These are phyloP conservation scores for Maudiozyma turicensis DNA, from an alignment of 805 yeast genomes.

Conservation along the genomic window DNA sequence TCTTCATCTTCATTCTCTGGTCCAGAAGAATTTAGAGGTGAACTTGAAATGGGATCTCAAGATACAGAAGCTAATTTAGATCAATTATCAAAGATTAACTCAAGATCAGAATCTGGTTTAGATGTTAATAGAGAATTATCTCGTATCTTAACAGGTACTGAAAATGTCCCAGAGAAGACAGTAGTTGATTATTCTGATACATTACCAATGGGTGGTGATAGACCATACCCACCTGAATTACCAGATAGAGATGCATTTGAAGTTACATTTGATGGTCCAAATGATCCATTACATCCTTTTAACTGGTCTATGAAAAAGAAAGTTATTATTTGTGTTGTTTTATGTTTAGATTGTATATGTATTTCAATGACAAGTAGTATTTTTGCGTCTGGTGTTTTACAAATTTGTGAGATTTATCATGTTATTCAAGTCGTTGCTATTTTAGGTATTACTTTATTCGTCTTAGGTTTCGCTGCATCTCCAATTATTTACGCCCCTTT, in stretches of 20 bases:
- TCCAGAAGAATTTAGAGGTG: slow-evolving; percentile 5
- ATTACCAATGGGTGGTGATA: slow-evolving; percentile 53
- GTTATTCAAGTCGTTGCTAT: slow-evolving; percentile 61
- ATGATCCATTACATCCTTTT: slow-evolving; percentile 73
- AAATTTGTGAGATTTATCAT: slow-evolving; percentile 41
- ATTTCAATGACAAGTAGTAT: slow-evolving; percentile 78
- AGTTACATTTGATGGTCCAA: slow-evolving; percentile 67
- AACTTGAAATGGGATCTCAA: background rate
- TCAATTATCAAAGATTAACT: slow-evolving; percentile 8
- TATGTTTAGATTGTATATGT: slow-evolving; percentile 41
- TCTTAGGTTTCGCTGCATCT: slow-evolving; percentile 86
- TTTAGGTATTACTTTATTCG: slow-evolving; percentile 70
- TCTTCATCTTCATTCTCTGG: slow-evolving; percentile 8
- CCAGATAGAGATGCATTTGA: slow-evolving; percentile 48
- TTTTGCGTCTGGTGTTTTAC: slow-evolving; percentile 52
- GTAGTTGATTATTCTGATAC: slow-evolving; percentile 8
- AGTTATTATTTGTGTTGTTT: slow-evolving; percentile 32
- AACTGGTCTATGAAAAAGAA: slow-evolving; percentile 56
- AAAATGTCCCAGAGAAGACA: slow-evolving; percentile 6
- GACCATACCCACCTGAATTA: slow-evolving; percentile 52
- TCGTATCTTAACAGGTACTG: slow-evolving; percentile 8
- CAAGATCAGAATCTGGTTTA: slow-evolving; percentile 9
- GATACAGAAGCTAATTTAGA: background rate
- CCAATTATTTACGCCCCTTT: slow-evolving; percentile 87
- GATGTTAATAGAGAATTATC: slow-evolving; percentile 10